Percentiles rank a stretch among this genome's conserved stretches.
phyloP scores from a whole-genome alignment of 208 protist genomes.

The Jaenimonas drosophilae region DNA sequence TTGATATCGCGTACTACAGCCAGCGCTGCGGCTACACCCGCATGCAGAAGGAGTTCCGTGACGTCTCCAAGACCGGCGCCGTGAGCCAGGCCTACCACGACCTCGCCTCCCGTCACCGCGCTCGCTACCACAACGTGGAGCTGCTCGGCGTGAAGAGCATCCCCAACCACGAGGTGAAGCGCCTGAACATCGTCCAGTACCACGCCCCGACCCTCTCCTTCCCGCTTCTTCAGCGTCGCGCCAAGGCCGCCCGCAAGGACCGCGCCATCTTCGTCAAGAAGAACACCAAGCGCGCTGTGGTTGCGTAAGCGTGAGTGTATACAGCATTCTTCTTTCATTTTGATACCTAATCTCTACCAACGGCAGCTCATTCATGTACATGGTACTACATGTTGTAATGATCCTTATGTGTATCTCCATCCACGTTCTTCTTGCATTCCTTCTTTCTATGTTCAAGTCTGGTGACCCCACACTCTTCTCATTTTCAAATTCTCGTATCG shows the following conservation, averaged over 20 bases:
- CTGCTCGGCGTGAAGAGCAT: conserved; percentile 93
- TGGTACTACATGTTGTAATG: neutral
- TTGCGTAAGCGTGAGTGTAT: conserved; percentile 23
- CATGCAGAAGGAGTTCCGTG: conserved; percentile 99
- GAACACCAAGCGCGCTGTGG: conserved; percentile 71
- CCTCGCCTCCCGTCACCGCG: conserved; percentile 96
- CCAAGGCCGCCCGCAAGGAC: conserved; percentile 70
- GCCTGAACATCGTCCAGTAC: conserved; percentile 90
- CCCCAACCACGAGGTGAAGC: conserved; percentile 65
- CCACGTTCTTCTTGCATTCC: conserved; percentile 2
- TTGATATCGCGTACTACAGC: conserved; percentile 98
- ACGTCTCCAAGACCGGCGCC: conserved; percentile 91
- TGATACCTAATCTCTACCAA: neutral
- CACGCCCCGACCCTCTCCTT: conserved; percentile 89
- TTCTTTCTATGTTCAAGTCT: neutral
- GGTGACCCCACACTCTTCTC: neutral
- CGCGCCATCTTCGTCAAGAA: conserved; percentile 80
- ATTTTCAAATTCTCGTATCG: neutral
- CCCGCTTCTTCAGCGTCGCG: conserved; percentile 91
- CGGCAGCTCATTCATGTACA: neutral
- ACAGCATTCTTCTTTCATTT: neutral
- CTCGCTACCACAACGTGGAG: conserved; percentile 92
- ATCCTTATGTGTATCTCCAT: conserved; percentile 1
- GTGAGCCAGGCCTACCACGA: conserved; percentile 97
- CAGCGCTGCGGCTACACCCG: conserved; percentile 97